These are phyloP conservation scores for Botryotinia calthae DNA, from an alignment of 2,329 filamentous ascomycete species.

Conservation along the genomic window DNA sequence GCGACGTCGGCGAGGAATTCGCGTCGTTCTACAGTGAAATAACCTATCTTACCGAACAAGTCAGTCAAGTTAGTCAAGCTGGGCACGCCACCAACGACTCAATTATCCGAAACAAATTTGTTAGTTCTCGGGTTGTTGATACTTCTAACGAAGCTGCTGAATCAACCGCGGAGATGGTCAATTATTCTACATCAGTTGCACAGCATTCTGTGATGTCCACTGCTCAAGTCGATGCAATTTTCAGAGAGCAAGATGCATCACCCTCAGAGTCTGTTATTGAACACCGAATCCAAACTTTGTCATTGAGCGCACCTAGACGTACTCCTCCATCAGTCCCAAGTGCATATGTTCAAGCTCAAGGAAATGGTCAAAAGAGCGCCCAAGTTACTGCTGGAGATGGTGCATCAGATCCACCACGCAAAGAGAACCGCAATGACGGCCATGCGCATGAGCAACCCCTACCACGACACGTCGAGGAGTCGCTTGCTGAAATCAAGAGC, in stretches of 20 bases:
- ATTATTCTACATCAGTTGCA: background rate
- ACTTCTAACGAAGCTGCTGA: background rate
- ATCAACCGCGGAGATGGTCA: background rate
- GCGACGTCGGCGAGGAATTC: background rate
- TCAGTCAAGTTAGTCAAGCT: background rate
- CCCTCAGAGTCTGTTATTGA: background rate
- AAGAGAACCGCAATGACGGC: background rate
- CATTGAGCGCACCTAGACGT: background rate
- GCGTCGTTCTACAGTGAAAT: slow-evolving; percentile 1
- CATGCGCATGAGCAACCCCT: background rate
- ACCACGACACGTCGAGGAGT: background rate
- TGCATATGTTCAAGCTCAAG: background rate
- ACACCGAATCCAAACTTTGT: background rate
- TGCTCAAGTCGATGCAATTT: background rate
- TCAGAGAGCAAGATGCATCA: background rate
- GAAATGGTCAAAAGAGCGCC: background rate
- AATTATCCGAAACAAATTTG: background rate
- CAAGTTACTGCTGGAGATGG: background rate
- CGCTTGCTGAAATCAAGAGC: background rate
- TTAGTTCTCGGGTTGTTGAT: background rate
- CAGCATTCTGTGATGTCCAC: background rate
- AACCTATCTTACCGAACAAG: background rate
- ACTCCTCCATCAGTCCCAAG: background rate
- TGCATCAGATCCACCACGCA: background rate
- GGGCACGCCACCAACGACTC: background rate